Base-by-base conservation (phyloP, 2,329 filamentous ascomycete species). In the Hyphodiscus sp. region DNA sequence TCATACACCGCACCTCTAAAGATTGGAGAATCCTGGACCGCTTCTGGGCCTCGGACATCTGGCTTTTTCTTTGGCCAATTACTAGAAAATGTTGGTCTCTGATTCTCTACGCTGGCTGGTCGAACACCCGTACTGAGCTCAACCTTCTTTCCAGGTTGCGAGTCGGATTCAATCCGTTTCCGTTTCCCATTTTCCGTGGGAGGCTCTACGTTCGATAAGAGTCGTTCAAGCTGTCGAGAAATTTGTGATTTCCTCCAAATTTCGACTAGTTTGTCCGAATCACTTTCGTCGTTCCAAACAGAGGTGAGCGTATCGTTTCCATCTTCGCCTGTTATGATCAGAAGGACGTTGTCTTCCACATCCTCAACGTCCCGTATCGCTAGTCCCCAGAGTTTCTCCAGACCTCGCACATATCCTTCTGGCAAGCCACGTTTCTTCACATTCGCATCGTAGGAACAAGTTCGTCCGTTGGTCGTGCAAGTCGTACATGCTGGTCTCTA, bases 401-500 rank as follows among this genome's bases (percentile, higher is more conserved):
- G 73, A 0, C 85, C 86, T 33, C 86, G 79, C 51, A 91, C 85
- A 64, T 91, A 90, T 16, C 88, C 87, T n/a, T 87, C 87, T 62
- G 87, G 87, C 11, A 91, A 81, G 3, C 88, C 87, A 58, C 87
- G 77, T 68, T 90, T 90, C 69, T 89, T 89, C 8, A 85, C 82
- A 51, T 82, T 83, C 51, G 85, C 78, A 57, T 86, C 82, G 67
- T 91, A 91, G 77, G 77, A 76, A 62, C 80, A 84, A 9, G 69
- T 63, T 51, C 79, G 70, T 18, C 73, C 73, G 42, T 78, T 75
- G 3, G 73, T 69, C 26, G 71, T 71, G 67, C 80, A 84, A 1
- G 79, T 81, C 16, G 84, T 83, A 67, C 88, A 91, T 33, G 75
- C 68, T 23, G 46, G 46, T 29, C 30, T 48, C 26, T 26, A 26